Evolutionary conservation across 2,329 filamentous ascomycete species (phyloP), one percentile per base, ranked within the genome.

Genomic region (Xylariaceae sp.): DNA sequence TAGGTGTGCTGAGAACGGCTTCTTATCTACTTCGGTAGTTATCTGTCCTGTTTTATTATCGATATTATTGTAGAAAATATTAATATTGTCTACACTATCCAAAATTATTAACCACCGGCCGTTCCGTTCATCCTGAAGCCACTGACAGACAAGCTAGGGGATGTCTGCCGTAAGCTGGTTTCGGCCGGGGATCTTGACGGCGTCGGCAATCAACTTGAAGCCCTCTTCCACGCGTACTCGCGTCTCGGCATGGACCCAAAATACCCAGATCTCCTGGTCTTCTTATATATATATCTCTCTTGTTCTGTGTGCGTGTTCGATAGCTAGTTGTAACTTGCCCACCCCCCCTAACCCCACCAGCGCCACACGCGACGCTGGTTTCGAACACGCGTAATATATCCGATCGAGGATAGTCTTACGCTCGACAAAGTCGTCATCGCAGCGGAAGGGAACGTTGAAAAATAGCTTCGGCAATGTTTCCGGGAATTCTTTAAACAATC

Each of bases 41-140:
- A 8, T 11, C 40, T 47, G 43, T 2, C 11, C 20, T 45, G 23
- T 19, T 11, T 47, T 11, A 36, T 54, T 20, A 10, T 47, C 48
- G 1, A n/a, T n/a, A n/a, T 45, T 34, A 37, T 50, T 23, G 35
- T 61, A 59, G 22, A 66, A 59, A 5, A 64, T 47, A 6, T 57
- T 40, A 23, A 37, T 11, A 51, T 69, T 55, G 47, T 69, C 66
- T 33, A 62, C 65, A 47, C 63, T 68, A 33, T 71, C 66, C 17
- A 71, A 55, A 37, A 70, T 50, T 22, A 69, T 52, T 12, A 63
- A 14, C 67, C 66, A 71, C 36, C 33, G 47, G 16, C 58, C 57
- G 32, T 62, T 57, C 23, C 35, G 40, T 37, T 59, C 49, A 21
- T 61, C 54, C 1, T 53, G 57, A 5, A 70, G 54, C 66, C 64